A percentile compares a stretch with the other conserved stretches of the same genome.
Evolutionary conservation across 2,329 filamentous ascomycete species (phyloP).

Genomic region (Beauveria sp.): DNA sequence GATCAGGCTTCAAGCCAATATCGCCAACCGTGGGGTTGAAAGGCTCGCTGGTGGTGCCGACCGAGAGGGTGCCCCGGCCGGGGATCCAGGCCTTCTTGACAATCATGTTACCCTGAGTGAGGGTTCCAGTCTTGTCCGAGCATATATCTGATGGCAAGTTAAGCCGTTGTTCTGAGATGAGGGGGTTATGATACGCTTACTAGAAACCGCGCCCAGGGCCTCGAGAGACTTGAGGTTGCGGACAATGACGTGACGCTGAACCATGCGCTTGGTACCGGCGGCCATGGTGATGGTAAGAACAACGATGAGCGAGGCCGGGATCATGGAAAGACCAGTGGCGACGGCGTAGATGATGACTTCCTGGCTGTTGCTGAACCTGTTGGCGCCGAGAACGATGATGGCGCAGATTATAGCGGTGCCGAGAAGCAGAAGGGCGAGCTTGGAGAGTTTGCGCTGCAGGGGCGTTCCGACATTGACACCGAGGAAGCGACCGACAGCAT

Average conservation of each 20-base stretch:
- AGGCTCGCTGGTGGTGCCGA: slow-evolving; percentile 44
- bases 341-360: slow-evolving; percentile 39
- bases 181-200: slow-evolving; percentile 19
- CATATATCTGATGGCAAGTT: slow-evolving; percentile 36
- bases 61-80: slow-evolving; percentile 36
- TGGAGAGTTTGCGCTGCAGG: slow-evolving; percentile 60
- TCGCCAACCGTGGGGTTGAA: slow-evolving; percentile 49
- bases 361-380: slow-evolving; percentile 29
- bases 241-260: slow-evolving; percentile 44
- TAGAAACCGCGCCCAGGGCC: slow-evolving; percentile 46
- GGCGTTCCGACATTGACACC: slow-evolving; percentile 54
- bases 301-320: slow-evolving; percentile 40
- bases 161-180: slow-evolving; percentile 13
- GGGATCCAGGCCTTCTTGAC: slow-evolving; percentile 46
- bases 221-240: slow-evolving; percentile 44
- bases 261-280: slow-evolving; percentile 47
- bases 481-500: slow-evolving; percentile 38
- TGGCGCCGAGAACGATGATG: slow-evolving; percentile 37
- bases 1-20: slow-evolving; percentile 30
- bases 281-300: slow-evolving; percentile 55
- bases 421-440: slow-evolving; percentile 61
- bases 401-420: slow-evolving; percentile 44
- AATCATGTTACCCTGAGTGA: slow-evolving; percentile 47
- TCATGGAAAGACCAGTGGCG: slow-evolving; percentile 41
- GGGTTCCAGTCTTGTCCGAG: slow-evolving; percentile 50